A percentile compares a stretch with the other conserved stretches of the same genome.
Evolutionary conservation across 2,329 filamentous ascomycete species (phyloP).

Genomic region (Nothomitra cinnamomea): DNA sequence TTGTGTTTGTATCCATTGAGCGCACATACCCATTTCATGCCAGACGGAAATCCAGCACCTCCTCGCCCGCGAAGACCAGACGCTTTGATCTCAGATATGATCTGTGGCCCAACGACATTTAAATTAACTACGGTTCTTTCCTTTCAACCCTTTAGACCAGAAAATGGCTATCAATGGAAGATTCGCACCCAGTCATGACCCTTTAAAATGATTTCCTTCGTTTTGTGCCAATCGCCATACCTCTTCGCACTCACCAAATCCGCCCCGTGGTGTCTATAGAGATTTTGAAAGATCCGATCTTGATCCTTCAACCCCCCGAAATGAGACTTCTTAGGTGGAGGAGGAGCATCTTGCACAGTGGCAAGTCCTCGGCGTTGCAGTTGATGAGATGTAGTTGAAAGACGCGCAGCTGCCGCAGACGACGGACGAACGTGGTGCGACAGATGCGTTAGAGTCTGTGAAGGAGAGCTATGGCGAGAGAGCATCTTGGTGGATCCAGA

Average conservation of each 20-base stretch:
- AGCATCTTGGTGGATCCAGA: conserved; percentile 18
- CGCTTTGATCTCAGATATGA: conserved; percentile 93
- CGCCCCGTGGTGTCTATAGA: conserved; percentile 82
- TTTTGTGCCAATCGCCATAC: conserved; percentile 99
- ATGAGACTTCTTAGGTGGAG: conserved; percentile 41
- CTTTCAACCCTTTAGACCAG: neutral
- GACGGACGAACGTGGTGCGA: conserved; percentile 25
- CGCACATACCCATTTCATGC: conserved; percentile 85
- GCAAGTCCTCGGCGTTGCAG: conserved; percentile 35
- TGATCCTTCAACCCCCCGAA: conserved; percentile 88
- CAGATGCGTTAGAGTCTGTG: conserved; percentile 23
- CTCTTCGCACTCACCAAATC: conserved; percentile 91
- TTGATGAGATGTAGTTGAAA: conserved; percentile 9
- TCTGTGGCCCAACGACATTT: conserved; percentile 30
- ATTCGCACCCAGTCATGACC: conserved; percentile 71
- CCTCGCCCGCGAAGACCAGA: conserved; percentile 90
- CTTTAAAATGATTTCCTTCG: conserved; percentile 94
- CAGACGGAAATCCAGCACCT: conserved; percentile 94
- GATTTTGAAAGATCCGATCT: conserved; percentile 97
- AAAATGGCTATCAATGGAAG: neutral
- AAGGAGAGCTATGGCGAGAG: conserved; percentile 22
- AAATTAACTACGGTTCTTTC: neutral
- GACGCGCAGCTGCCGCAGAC: conserved; percentile 15
- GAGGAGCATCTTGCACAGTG: conserved; percentile 59
- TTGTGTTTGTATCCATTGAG: neutral